A percentile compares a stretch with the other conserved stretches of the same genome.
Conservation (phyloP, 2,329 filamentous ascomycete species). For the Domatiomyces catenatus region DNA sequence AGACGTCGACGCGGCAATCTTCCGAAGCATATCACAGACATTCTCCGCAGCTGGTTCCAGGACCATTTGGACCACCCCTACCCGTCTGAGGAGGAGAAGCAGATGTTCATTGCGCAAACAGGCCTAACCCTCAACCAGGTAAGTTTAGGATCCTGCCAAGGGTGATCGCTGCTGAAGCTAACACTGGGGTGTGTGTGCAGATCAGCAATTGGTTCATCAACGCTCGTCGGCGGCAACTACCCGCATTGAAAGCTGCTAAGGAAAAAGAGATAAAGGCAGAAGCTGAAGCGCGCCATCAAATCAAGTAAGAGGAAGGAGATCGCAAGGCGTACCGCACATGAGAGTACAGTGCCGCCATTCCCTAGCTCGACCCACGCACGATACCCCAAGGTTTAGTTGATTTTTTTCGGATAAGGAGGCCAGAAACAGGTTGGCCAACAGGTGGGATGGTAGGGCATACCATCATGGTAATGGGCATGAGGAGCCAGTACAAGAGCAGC, state of each 20-base stretch:
- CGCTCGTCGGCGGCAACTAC: slow-evolving; percentile 32
- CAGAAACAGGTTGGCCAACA: not conserved
- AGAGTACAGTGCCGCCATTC: too few relatives aligned
- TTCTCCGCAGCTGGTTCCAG: slow-evolving; percentile 64
- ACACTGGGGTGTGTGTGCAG: slow-evolving; percentile 17
- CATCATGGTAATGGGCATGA: not conserved
- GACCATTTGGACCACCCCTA: slow-evolving; percentile 69
- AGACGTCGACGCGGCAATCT: slow-evolving; percentile 62
- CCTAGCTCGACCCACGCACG: not conserved
- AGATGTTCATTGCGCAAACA: slow-evolving; percentile 61
- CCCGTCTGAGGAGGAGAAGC: slow-evolving; percentile 75
- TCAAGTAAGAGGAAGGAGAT: not conserved
- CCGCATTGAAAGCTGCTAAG: slow-evolving; percentile 26
- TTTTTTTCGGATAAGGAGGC: not conserved
- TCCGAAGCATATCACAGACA: slow-evolving; percentile 77
- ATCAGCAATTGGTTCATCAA: slow-evolving; percentile 42
- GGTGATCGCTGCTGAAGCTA: not conserved
- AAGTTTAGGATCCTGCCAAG: slow-evolving; percentile 6
- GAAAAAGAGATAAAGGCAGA: not conserved
- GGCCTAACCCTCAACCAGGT: slow-evolving; percentile 58
- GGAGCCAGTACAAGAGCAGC: not conserved
- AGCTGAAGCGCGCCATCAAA: slow-evolving; percentile 21
- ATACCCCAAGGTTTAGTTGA: not conserved
- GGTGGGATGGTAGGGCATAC: not conserved
- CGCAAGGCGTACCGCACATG: not conserved